Conservation (phyloP, 495 filamentous ascomycete species). For the Astrothelium subdiscretum region DNA sequence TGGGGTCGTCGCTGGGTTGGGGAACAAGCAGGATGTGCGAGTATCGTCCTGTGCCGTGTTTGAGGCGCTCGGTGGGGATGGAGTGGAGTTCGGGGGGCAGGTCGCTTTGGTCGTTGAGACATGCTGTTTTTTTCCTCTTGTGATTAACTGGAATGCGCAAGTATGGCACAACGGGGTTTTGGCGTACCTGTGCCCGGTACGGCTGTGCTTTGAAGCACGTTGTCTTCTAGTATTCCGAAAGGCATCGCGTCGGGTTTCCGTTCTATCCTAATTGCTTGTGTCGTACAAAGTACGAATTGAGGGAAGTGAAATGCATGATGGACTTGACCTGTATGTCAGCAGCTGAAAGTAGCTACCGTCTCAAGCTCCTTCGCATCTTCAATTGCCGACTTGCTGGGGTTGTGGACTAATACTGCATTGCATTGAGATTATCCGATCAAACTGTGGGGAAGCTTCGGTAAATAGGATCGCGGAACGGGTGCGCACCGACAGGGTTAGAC, state of each 20-base stretch:
- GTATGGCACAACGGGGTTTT: not conserved
- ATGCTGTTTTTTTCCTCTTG: constrained; percentile 2
- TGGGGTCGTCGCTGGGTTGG: constrained; percentile 69
- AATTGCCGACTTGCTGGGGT: not conserved
- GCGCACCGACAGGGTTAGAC: too few species aligned
- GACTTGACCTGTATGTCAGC: not conserved
- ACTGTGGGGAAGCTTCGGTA: not conserved
- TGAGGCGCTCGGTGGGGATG: constrained; percentile 31
- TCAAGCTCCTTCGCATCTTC: not conserved
- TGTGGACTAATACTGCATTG: not conserved
- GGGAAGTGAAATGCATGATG: not conserved
- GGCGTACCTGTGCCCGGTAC: constrained; percentile 15
- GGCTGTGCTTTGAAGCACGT: constrained; percentile 11
- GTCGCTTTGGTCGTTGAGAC: constrained; percentile 14
- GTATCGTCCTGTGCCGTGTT: constrained; percentile 58
- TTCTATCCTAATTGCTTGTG: too few species aligned
- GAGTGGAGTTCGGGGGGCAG: constrained; percentile 10
- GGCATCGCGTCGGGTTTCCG: too few species aligned
- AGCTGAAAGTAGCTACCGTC: not conserved
- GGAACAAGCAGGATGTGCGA: constrained; percentile 64
- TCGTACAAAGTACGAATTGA: not conserved
- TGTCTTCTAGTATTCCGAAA: constrained; percentile 15
- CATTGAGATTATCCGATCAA: not conserved
- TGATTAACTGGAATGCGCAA: not conserved
- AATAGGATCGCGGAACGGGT: too few species aligned